These are phyloP conservation scores for Xylaria sp. DNA, from an alignment of 2,329 filamentous ascomycete species.

Conservation along the genomic window DNA sequence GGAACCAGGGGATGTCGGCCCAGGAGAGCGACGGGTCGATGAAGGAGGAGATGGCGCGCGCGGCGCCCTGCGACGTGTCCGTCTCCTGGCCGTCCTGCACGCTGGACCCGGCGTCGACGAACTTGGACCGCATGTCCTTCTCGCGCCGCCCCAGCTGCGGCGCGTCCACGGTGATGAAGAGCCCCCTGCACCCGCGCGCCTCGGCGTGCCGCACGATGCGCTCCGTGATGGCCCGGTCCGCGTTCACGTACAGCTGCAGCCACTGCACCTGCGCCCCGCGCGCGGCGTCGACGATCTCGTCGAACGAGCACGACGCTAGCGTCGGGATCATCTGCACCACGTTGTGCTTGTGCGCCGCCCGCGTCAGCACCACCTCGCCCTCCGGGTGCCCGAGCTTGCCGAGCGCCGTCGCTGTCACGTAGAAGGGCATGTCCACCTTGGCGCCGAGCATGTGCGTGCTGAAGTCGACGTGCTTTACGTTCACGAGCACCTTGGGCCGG, in stretches of 20 bases:
- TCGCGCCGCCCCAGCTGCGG: constrained; percentile 93
- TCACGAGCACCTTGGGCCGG: constrained; percentile 83
- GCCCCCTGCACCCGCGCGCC: constrained; percentile 85
- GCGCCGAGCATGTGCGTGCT: constrained; percentile 93
- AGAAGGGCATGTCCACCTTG: constrained; percentile 85
- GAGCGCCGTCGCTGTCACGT: constrained; percentile 93
- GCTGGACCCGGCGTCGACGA: constrained; percentile 79
- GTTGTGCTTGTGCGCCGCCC: constrained; percentile 81
- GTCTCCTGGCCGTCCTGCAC: constrained; percentile 79
- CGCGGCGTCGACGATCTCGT: constrained; percentile 90
- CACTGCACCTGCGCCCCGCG: constrained; percentile 86
- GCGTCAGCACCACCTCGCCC: constrained; percentile 89
- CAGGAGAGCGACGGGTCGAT: constrained; percentile 94
- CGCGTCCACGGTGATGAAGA: constrained; percentile 98
- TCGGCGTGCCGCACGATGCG: constrained; percentile 92
- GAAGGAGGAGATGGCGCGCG: constrained; percentile 92
- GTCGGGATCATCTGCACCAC: constrained; percentile 99
- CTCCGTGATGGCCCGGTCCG: constrained; percentile 88
- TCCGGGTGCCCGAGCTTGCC: constrained; percentile 94
- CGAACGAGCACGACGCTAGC: constrained; percentile 93
- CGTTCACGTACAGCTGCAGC: constrained; percentile 98
- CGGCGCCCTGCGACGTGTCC: constrained; percentile 89
- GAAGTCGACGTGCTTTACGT: constrained; percentile 87
- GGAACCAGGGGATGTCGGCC: constrained; percentile 95
- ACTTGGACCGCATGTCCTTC: constrained; percentile 97